Evolutionary conservation across 2,329 filamentous ascomycete genomes (phyloP).

Genomic region (Juglanconis oblonga): DNA sequence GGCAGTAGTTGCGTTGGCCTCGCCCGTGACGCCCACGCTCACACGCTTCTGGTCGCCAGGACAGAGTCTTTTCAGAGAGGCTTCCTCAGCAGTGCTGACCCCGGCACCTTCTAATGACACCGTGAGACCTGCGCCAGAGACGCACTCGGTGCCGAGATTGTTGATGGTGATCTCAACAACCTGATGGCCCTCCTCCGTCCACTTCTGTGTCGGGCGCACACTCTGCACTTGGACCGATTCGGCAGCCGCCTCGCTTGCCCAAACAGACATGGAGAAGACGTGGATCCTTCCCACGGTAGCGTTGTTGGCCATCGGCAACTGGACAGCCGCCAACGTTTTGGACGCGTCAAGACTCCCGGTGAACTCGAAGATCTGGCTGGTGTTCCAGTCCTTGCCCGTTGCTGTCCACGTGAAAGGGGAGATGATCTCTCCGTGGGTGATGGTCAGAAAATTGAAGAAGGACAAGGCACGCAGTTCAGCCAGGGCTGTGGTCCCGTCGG

Average conservation of each 20-base stretch:
- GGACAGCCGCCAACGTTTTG: conserved; percentile 37
- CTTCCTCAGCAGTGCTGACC: conserved; percentile 42
- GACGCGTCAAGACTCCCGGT: conserved; percentile 34
- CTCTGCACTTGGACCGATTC: conserved; percentile 32
- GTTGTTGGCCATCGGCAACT: conserved; percentile 36
- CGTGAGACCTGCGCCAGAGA: conserved; percentile 29
- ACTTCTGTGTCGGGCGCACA: conserved; percentile 42
- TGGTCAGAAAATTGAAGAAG: conserved; percentile 42
- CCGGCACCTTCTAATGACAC: conserved; percentile 30
- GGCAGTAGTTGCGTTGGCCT: conserved; percentile 24
- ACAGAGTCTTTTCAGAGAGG: conserved; percentile 36
- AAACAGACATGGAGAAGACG: conserved; percentile 40
- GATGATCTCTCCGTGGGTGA: conserved; percentile 44
- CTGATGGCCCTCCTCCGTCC: conserved; percentile 33
- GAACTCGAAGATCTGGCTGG: conserved; percentile 43
- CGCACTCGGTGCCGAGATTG: conserved; percentile 34
- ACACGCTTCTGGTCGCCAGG: conserved; percentile 42
- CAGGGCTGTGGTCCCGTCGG: conserved; percentile 36
- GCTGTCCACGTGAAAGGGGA: conserved; percentile 39
- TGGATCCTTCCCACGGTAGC: conserved; percentile 36
- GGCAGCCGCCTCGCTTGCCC: conserved; percentile 17
- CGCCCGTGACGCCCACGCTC: conserved; percentile 30
- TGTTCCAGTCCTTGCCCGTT: conserved; percentile 39
- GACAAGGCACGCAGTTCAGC: conserved; percentile 42
- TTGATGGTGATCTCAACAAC: conserved; percentile 39